These are phyloP conservation scores for Lagenidium giganteum DNA, from an alignment of 352 stramenopile species.

Conservation along the genomic window DNA sequence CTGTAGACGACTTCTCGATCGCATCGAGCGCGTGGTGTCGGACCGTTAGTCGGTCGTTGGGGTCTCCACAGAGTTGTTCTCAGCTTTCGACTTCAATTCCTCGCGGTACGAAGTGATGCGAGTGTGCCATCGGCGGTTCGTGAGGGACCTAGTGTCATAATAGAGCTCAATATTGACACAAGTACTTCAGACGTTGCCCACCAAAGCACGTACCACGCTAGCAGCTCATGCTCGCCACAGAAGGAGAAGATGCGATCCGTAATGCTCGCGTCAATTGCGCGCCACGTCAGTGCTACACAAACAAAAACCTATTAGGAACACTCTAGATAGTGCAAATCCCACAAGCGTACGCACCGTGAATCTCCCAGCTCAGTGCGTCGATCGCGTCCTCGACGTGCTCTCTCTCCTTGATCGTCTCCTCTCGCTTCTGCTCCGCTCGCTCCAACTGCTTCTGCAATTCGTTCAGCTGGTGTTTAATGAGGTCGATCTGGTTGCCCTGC, in stretches of 20 bases:
- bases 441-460: slow-evolving; percentile 35
- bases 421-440: slow-evolving; percentile 31
- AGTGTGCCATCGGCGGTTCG: slow-evolving; percentile 13
- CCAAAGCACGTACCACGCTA: slow-evolving; percentile 13
- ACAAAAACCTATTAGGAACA: slow-evolving; percentile 1
- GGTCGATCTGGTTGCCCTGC: slow-evolving; percentile 35
- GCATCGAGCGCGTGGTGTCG: too few relatives aligned
- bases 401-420: slow-evolving; percentile 25
- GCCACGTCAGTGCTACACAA: slow-evolving; percentile 18
- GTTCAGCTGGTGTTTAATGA: slow-evolving; percentile 56
- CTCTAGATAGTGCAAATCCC: background rate
- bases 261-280: slow-evolving; percentile 6
- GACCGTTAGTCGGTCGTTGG: background rate
- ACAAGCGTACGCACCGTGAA: slow-evolving; percentile 34
- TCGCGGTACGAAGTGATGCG: slow-evolving; percentile 6
- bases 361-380: slow-evolving; percentile 59
- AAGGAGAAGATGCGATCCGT: slow-evolving; percentile 13
- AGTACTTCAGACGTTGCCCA: background rate
- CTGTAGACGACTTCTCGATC: slow-evolving; percentile 8
- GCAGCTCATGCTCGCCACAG: slow-evolving; percentile 9
- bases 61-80: background rate
- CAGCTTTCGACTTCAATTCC: slow-evolving; percentile 1
- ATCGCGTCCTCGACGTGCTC: slow-evolving; percentile 39
- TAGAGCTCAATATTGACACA: background rate
- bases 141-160: slow-evolving; percentile 9